phyloP scores from a whole-genome alignment of 192 early-diverging fungal species.

The Irineochytrium annulatum region DNA sequence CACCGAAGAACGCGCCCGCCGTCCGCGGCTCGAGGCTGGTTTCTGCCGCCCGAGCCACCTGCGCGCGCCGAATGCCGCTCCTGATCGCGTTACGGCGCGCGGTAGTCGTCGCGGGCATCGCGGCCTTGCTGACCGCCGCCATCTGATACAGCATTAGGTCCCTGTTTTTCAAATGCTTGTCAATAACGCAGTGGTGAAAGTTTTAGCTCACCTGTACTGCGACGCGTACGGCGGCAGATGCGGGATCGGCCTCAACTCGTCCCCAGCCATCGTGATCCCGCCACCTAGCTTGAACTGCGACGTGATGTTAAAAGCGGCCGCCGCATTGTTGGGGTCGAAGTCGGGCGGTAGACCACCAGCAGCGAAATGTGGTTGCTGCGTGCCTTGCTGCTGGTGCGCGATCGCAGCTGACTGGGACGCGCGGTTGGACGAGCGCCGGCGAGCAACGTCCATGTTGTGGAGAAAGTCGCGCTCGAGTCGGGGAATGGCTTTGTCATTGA shows the following conservation, averaged over 20 bases:
- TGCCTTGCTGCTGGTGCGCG: neutral
- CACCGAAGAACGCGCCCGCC: too few species aligned
- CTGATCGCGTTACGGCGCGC: neutral
- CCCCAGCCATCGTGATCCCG: too few species aligned
- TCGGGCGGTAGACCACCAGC: too few species aligned
- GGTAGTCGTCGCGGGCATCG: too few species aligned
- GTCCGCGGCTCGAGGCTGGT: slow-evolving; percentile 21
- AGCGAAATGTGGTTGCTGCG: too few species aligned
- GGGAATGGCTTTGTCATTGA: slow-evolving; percentile 46
- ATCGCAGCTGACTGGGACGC: too few species aligned
- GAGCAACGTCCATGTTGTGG: slow-evolving; percentile 29
- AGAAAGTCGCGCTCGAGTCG: slow-evolving; percentile 39
- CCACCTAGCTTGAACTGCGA: too few species aligned
- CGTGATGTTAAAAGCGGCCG: too few species aligned
- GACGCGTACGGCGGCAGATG: slow-evolving; percentile 50
- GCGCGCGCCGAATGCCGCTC: neutral
- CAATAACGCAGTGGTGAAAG: neutral
- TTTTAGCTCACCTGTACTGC: slow-evolving; percentile 38
- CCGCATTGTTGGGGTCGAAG: too few species aligned
- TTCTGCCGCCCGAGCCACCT: neutral
- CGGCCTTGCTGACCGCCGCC: neutral
- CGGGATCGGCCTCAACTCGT: slow-evolving; percentile 31
- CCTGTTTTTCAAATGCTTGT: slow-evolving; percentile 12
- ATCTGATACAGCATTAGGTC: slow-evolving; percentile 33
- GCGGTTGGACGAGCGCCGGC: slow-evolving; percentile 12